phyloP scores from a whole-genome alignment of 441 rosid species.

The Metrosideros polymorpha region DNA sequence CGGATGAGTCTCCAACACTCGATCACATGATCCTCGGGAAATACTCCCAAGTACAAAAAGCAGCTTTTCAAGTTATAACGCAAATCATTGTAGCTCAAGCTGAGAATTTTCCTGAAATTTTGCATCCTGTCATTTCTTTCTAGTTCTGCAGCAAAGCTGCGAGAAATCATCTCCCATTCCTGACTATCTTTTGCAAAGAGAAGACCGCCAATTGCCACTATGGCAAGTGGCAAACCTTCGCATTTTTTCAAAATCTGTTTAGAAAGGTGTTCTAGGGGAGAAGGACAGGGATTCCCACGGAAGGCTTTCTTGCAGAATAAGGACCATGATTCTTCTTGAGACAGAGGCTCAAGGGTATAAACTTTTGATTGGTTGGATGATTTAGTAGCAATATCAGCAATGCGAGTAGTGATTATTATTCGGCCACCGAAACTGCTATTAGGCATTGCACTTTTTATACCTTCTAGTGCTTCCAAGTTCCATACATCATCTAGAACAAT shows the following conservation, averaged over 20 bases:
- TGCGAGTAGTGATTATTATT: not conserved
- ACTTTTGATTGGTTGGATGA: not conserved
- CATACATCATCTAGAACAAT: not conserved
- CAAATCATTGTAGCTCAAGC: not conserved
- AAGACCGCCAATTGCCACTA: not conserved
- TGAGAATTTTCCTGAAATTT: not conserved
- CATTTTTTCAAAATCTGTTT: not conserved
- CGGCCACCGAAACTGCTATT: not conserved
- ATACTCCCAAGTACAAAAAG: not conserved
- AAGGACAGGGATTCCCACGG: not conserved
- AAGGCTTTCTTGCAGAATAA: not conserved
- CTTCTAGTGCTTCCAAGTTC: fast-evolving
- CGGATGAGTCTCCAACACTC: not conserved
- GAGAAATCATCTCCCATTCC: not conserved
- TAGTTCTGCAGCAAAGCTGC: not conserved
- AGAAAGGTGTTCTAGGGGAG: not conserved
- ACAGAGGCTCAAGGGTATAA: not conserved
- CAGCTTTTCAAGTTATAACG: not conserved
- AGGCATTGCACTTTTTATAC: not conserved
- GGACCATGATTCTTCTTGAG: not conserved
- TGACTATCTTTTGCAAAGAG: not conserved
- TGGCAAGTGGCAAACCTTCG: not conserved
- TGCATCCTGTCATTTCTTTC: not conserved
- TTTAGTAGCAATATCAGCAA: fast-evolving
- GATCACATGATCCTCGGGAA: not conserved